phyloP scores from a whole-genome alignment of 75 land plant genomes.

The Ceratopteris richardii region DNA sequence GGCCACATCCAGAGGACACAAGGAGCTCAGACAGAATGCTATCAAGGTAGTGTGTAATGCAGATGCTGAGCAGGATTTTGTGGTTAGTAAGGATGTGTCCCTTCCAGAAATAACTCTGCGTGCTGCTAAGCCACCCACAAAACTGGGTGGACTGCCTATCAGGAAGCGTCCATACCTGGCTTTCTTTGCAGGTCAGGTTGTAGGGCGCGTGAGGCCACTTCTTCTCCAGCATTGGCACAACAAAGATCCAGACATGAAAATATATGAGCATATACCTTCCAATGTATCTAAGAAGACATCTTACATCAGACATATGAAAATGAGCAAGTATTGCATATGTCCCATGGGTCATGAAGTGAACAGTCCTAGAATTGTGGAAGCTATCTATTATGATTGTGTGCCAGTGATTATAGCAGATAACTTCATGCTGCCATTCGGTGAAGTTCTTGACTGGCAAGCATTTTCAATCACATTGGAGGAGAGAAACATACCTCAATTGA shows the following conservation, averaged over 20 bases:
- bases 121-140: slow-evolving; percentile 30
- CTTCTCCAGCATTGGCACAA: slow-evolving; percentile 50
- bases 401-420: slow-evolving; percentile 70
- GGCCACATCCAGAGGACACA: slow-evolving; percentile 33
- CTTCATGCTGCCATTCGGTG: slow-evolving; percentile 52
- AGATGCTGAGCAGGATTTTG: slow-evolving; percentile 49
- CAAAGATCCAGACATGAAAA: slow-evolving; percentile 40
- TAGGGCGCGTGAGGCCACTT: slow-evolving; percentile 60
- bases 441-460: slow-evolving; percentile 67
- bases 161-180: slow-evolving; percentile 59
- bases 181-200: slow-evolving; percentile 76
- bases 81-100: slow-evolving; percentile 50
- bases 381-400: slow-evolving; percentile 52
- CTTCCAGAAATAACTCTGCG: slow-evolving; percentile 62
- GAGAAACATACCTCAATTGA: slow-evolving; percentile 66
- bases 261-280: slow-evolving; percentile 36
- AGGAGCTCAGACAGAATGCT: slow-evolving; percentile 52
- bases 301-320: slow-evolving; percentile 47
- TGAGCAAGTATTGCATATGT: slow-evolving; percentile 57
- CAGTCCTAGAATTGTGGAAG: slow-evolving; percentile 56
- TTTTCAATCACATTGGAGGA: slow-evolving; percentile 63
- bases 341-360: slow-evolving; percentile 63
- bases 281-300: slow-evolving; percentile 24
- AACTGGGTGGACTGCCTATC: slow-evolving; percentile 44
- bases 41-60: slow-evolving; percentile 89